Percentiles rank a stretch among this genome's conserved stretches.
Conservation (phyloP, 2,329 filamentous ascomycete species). For the Talaromyces sp. region DNA sequence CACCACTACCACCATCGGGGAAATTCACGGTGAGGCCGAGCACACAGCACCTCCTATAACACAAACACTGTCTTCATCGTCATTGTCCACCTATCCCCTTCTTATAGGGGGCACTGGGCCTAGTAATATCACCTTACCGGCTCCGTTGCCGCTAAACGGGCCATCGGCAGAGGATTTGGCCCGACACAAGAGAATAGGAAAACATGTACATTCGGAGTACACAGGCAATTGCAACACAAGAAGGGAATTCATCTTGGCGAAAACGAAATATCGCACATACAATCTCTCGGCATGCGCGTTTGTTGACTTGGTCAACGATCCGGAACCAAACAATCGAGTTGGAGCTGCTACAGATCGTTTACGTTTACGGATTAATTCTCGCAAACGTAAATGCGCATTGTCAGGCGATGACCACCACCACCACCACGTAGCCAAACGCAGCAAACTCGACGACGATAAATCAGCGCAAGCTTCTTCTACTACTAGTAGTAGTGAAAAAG, state of each 20-base stretch:
- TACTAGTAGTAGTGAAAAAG: constrained; percentile 28
- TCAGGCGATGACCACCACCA: background rate
- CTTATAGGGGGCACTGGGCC: background rate
- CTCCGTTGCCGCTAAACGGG: constrained; percentile 19
- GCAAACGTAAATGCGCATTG: constrained; percentile 35
- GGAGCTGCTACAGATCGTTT: constrained; percentile 35
- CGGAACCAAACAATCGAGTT: constrained; percentile 21
- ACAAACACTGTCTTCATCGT: background rate
- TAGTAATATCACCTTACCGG: constrained; percentile 7
- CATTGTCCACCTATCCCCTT: background rate
- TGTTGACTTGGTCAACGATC: constrained; percentile 42
- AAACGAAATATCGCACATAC: constrained; percentile 42
- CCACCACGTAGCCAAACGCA: background rate
- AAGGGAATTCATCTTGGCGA: constrained; percentile 41
- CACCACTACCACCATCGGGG: background rate
- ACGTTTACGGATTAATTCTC: constrained; percentile 38
- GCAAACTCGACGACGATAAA: background rate
- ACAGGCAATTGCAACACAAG: constrained; percentile 20
- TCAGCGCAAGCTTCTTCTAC: background rate
- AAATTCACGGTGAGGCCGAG: constrained; percentile 1
- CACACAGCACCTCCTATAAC: background rate
- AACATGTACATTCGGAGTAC: constrained; percentile 39
- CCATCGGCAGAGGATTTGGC: constrained; percentile 26
- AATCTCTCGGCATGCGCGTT: constrained; percentile 38
- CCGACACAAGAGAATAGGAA: constrained; percentile 33